Base-by-base conservation (phyloP, 208 protist species). In the Willaertia magna region DNA sequence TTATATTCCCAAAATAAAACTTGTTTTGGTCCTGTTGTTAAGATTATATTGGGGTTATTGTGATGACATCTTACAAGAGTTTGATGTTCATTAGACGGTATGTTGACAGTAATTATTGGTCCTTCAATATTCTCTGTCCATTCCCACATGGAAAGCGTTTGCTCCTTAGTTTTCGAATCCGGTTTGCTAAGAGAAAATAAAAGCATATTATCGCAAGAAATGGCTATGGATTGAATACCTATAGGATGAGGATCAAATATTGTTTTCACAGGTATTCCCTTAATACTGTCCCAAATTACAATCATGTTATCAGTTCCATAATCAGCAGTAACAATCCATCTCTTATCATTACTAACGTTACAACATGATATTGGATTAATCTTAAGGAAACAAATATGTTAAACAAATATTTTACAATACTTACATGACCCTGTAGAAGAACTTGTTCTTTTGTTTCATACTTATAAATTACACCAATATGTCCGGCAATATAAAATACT, bases 221-320 rank as follows among this genome's bases (percentile, higher is more conserved):
- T 94, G 85, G 94, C 94, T 74, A 96, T 92, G 43, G 92, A 90
- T 47, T 94, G 85, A 26, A 96, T 94, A 91, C 89, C 46, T 91
- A 90, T 6, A 93, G 90, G 74, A 88, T 89, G 87, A 94, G 92
- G n/a, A 86, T 91, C n/a, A 85, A 91, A 89, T 4, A 87, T 89
- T 61, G 76, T 81, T 30, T 94, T 92, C 55, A 97, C 85, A 26
- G 96, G 95, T 43, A 93, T 90, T 14, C 90, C 89, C 44, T 91
- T 95, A 49, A 91, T 78, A 46, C 94, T 91, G 59, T 98, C 95
- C 95, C 96, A 98, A 4, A 98, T 91, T 86, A 98, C 97, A 89
- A 98, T 93, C 75, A 94, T 87, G 14, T 92, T 92, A 74, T 95
- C 94, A 49, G 91, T 89, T 74, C 96, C 95, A 79, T 89, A 88